Evolutionary conservation across 2,329 filamentous ascomycete species (phyloP), one percentile per base, ranked within the genome.

Genomic region (Aspergillus uvarum): DNA sequence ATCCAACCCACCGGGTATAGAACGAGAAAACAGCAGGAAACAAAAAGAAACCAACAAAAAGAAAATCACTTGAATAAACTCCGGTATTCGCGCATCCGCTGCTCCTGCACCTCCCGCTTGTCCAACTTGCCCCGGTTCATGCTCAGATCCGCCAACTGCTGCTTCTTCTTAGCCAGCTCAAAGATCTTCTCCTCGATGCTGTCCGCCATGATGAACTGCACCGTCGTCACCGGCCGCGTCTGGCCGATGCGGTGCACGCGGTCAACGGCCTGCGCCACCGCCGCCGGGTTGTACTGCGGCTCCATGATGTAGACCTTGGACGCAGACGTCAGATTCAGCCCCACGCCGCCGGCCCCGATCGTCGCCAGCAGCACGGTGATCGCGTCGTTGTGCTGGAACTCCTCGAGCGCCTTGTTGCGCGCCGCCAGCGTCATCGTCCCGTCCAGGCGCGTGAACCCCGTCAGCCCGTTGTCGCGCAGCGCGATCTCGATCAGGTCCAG

Each of bases 161-260:
- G 91, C 83, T 99, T 99, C 84, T 95, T 96, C 60, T 90, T 87
- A 75, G 97, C 94, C 63, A 99, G 79, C 68, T 89, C 84, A 2
- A 96, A 80, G 85, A 99, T 96, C 79, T 92, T 94, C 79, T 96
- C 91, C 75, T 99, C 95, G 61, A 99, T 96, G 70, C 91, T 96
- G 61, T 87, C 82, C 24, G 85, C 82, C 92, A 98, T 98, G 68
- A 98, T 89, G 74, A 91, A 98, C 42, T 93, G 87, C 42, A 91
- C 87, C 1, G 92, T 96, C n/a, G 85, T 85, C 0, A 99, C 95
- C 12, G 88, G 85, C n/a, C 95, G 84, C 68, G 86, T 95, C 80
- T 99, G 95, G 0, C 95, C 93, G 1, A 97, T 81, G 19, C 93
- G 88, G 74, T 96, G 93, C 5, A 99, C 91, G 31, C 95, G 91